These are phyloP conservation scores for Eucalyptus tenuipes DNA, from an alignment of 345 rosid species.

Conservation along the genomic window DNA sequence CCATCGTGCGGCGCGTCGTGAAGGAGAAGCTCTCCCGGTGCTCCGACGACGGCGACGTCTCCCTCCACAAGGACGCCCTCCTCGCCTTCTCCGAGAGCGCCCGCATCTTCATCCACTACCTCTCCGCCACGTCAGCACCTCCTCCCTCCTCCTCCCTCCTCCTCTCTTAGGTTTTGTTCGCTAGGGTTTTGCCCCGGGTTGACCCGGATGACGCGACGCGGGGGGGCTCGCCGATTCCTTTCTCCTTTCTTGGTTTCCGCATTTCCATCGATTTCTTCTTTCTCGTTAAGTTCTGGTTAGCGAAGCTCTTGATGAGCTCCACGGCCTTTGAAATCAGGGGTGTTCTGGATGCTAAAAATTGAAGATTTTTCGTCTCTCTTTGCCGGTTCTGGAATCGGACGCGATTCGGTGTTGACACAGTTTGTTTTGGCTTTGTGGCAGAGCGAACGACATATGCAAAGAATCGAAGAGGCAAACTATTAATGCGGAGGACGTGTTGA, in stretches of 20 bases:
- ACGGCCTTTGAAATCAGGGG: not conserved
- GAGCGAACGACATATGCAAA: constrained; percentile 67
- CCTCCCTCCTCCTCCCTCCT: not conserved
- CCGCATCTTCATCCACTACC: constrained; percentile 67
- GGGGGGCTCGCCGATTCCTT: not conserved
- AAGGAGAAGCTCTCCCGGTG: constrained; percentile 70
- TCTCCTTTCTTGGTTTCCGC: not conserved
- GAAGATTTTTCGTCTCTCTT: not conserved
- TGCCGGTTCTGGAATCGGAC: not conserved
- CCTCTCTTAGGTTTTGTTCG: not conserved
- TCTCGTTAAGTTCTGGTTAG: not conserved
- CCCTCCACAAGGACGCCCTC: constrained; percentile 49
- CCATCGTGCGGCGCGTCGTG: constrained; percentile 84
- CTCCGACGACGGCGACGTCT: constrained; percentile 52
- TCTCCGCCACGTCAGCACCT: constrained; percentile 48
- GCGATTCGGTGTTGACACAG: not conserved
- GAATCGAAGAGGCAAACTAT: constrained; percentile 63
- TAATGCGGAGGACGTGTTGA: constrained; percentile 46
- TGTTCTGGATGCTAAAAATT: not conserved
- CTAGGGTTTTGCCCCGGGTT: not conserved
- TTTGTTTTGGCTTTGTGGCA: not conserved
- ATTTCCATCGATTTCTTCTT: not conserved
- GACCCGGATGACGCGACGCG: not conserved
- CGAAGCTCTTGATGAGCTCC: not conserved
- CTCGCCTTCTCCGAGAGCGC: constrained; percentile 63